A percentile compares a stretch with the other conserved stretches of the same genome.
Evolutionary conservation across 108 stramenopile species (phyloP).

Genomic region (Stephanodiscus minutulus): DNA sequence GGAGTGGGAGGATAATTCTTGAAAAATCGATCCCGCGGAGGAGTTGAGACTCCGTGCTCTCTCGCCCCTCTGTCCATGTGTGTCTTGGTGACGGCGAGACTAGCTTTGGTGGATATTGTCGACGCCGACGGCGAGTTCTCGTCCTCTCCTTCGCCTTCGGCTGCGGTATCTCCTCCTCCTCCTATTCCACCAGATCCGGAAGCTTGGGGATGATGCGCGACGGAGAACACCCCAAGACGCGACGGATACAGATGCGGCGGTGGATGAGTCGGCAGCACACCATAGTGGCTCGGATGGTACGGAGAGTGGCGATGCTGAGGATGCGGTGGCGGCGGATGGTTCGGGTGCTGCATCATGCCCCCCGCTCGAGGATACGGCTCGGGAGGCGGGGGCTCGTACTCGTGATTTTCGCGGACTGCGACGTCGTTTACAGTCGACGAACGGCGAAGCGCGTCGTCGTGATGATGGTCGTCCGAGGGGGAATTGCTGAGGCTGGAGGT

Average conservation of each 20-base stretch:
- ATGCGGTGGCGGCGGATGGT: background rate
- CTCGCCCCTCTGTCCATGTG: background rate
- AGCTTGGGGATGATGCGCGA: too few species aligned
- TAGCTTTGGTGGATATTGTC: background rate
- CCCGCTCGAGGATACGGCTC: background rate
- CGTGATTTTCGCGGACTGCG: too few species aligned
- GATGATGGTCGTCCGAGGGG: background rate
- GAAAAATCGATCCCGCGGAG: background rate
- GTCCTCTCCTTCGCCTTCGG: too few species aligned
- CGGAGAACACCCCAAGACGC: too few species aligned
- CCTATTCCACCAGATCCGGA: too few species aligned
- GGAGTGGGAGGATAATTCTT: conserved; percentile 2
- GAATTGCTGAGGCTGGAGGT: conserved; percentile 12
- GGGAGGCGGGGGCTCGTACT: too few species aligned
- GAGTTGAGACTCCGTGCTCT: background rate
- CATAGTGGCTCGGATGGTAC: background rate
- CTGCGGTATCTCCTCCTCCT: too few species aligned
- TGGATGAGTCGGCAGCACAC: background rate
- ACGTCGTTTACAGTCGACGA: too few species aligned
- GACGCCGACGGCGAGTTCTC: too few species aligned
- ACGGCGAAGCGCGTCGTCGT: too few species aligned
- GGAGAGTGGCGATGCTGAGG: background rate
- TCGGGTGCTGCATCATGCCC: background rate
- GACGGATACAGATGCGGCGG: background rate
- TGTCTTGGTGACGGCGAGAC: background rate